These are phyloP conservation scores for Discostella stelligera DNA, from an alignment of 352 stramenopile species.

Conservation along the genomic window DNA sequence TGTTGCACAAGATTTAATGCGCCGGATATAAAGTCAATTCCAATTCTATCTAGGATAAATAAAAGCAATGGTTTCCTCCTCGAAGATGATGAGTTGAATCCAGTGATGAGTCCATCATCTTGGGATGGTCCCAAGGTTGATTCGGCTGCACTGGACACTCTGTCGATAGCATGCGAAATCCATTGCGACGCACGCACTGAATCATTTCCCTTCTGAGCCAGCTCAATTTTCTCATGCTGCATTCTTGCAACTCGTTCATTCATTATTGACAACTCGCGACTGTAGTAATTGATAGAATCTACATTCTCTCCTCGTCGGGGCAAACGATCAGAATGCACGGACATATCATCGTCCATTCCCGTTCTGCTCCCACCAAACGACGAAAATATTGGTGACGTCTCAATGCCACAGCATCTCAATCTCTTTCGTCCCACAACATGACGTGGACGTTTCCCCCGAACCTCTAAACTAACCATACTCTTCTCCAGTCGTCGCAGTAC, in stretches of 20 bases:
- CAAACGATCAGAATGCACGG: constrained; percentile 3
- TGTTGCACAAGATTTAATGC: constrained; percentile 41
- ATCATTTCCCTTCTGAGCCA: constrained; percentile 50
- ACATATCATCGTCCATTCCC: constrained; percentile 1
- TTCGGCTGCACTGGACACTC: constrained; percentile 32
- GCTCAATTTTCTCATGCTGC: constrained; percentile 55
- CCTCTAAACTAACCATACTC: constrained; percentile 72
- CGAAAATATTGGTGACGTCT: constrained; percentile 54
- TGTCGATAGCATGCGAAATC: constrained; percentile 55
- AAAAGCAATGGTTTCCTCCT: constrained; percentile 46
- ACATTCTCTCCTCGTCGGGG: constrained; percentile 43
- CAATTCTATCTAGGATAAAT: constrained; percentile 43
- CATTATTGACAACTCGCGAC: constrained; percentile 43
- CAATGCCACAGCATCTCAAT: constrained; percentile 64
- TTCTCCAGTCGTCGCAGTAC: constrained; percentile 76
- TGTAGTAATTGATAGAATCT: constrained; percentile 61
- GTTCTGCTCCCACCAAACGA: constrained; percentile 21
- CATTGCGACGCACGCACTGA: constrained; percentile 43
- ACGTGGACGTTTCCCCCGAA: constrained; percentile 55
- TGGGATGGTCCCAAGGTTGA: constrained; percentile 26
- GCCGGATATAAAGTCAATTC: constrained; percentile 52
- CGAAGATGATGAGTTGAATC: constrained; percentile 26
- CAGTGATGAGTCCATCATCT: constrained; percentile 45
- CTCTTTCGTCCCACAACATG: constrained; percentile 71
- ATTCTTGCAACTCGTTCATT: constrained; percentile 50